Conservation (phyloP, 495 filamentous ascomycete species). For the Aspergillus olivimuriae region DNA sequence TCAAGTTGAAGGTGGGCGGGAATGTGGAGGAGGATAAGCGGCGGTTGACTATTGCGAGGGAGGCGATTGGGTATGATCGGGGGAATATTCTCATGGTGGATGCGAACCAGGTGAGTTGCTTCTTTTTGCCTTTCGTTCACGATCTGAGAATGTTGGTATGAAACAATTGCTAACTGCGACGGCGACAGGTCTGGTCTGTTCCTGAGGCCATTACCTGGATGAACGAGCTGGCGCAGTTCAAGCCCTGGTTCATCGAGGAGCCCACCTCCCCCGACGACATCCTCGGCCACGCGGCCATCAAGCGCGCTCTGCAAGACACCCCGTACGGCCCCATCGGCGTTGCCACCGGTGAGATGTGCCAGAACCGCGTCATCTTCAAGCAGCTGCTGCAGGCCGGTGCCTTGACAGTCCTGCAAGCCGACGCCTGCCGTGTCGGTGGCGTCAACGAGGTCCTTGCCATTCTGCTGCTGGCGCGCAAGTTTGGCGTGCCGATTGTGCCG, state of each 20-base stretch:
- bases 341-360: slow-evolving; percentile 94
- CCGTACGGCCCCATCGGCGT: slow-evolving; percentile 70
- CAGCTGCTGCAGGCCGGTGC: slow-evolving; percentile 74
- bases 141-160: too few species aligned
- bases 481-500: slow-evolving; percentile 75
- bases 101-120: slow-evolving; percentile 66
- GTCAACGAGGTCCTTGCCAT: slow-evolving; percentile 92
- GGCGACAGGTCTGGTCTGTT: slow-evolving; percentile 68
- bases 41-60: slow-evolving; percentile 66
- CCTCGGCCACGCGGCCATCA: slow-evolving; percentile 78
- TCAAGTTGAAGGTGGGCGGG: slow-evolving; percentile 87
- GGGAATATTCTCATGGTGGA: slow-evolving; percentile 93
- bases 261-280: slow-evolving; percentile 93
- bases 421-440: slow-evolving; percentile 86
- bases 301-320: slow-evolving; percentile 60
- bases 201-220: slow-evolving; percentile 88
- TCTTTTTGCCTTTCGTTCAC: too few species aligned
- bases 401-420: slow-evolving; percentile 84
- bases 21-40: slow-evolving; percentile 62
- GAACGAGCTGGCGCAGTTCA: slow-evolving; percentile 73
- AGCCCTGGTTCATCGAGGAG: slow-evolving; percentile 97
- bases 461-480: slow-evolving; percentile 84
- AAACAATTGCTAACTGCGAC: not conserved
- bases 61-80: slow-evolving; percentile 77
- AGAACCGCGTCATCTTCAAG: slow-evolving; percentile 93